Evolutionary conservation across 768 basidiomycete genomes (phyloP), one percentile per base, ranked within the genome.

Genomic region (Phanerodontia chrysosporium): DNA sequence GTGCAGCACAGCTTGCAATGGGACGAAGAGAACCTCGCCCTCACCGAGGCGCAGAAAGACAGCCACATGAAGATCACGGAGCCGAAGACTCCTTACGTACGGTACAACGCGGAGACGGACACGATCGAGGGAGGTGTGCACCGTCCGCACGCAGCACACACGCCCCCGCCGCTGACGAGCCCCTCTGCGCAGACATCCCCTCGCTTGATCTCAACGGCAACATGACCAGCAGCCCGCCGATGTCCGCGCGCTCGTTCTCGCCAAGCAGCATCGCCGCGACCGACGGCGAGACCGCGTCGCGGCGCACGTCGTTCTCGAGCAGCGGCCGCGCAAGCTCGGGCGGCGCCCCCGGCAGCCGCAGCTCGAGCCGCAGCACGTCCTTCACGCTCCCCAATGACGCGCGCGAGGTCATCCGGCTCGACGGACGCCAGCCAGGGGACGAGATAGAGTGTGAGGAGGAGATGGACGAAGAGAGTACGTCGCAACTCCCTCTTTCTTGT

Each of bases 21-120:
- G 95, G 95, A 98, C 69, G 95, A 98, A 68, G 91, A 85, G 70
- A 98, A 97, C 69, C 80, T 98, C 35, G 91, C 92, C 25, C 73
- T 91, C 67, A 97, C 95, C 0, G 95, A 98, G 74, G 86, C 93
- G 64, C 85, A 90, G 79, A 96, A 96, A 73, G 94, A 96, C 68
- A 95, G 92, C 63, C 77, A 94, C 69, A 98, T 97, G 95, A 98
- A 97, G 83, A 98, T 98, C 68, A 94, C 92, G 2, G 95, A 98
- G 68, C 95, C 95, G 55, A 98, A 98, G 82, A 98, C 95, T 10
- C 95, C 95, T 1, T 98, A 90, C 73, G 95, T 98, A 55, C 80
- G 92, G 64, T 95, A 94, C 73, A 90, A 94, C 66, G 82, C 91
- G 2, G 87, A 89, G 69, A 87, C 87, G n/a, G 92, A 94, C 71